Conservation (phyloP, 768 basidiomycete genomes). For the Kondoa malvinella region DNA sequence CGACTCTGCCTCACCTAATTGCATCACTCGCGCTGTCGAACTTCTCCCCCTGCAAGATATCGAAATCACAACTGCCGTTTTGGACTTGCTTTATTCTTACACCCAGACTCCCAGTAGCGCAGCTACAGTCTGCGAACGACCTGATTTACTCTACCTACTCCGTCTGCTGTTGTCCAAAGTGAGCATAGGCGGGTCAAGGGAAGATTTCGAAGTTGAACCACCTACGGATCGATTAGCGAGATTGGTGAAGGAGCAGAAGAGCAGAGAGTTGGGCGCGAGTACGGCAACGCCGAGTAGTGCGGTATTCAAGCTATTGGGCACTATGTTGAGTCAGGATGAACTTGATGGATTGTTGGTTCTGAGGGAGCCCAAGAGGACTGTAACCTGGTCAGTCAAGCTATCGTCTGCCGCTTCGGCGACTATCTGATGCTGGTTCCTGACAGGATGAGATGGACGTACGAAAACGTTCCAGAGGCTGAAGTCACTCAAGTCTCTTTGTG, state of each 20-base stretch:
- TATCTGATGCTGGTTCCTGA: neutral
- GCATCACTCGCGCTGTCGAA: slow-evolving; percentile 22
- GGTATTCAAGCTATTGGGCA: neutral
- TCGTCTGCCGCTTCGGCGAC: no score
- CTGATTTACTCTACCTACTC: slow-evolving; percentile 21
- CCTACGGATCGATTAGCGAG: slow-evolving; percentile 14
- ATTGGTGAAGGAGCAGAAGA: slow-evolving; percentile 17
- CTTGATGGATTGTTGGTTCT: slow-evolving; percentile 2
- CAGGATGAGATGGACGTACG: slow-evolving; percentile 88
- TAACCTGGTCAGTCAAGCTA: slow-evolving; percentile 29
- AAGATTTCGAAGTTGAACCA: slow-evolving; percentile 17
- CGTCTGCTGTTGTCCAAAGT: slow-evolving; percentile 17
- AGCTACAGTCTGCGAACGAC: slow-evolving; percentile 14
- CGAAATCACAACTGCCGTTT: slow-evolving; percentile 17
- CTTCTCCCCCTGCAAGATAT: slow-evolving; percentile 23
- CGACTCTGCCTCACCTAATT: slow-evolving; percentile 11
- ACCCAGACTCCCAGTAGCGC: slow-evolving; percentile 23
- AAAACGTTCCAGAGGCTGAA: slow-evolving; percentile 55
- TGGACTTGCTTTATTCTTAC: slow-evolving; percentile 28
- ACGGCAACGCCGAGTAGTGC: neutral
- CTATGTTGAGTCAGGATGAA: neutral
- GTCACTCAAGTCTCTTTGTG: slow-evolving; percentile 90
- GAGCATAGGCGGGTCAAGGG: slow-evolving; percentile 11
- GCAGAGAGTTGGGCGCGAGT: neutral
- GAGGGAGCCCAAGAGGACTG: slow-evolving; percentile 7